phyloP scores from a whole-genome alignment of 106 monocot species.

The Phalaenopsis aphrodite region DNA sequence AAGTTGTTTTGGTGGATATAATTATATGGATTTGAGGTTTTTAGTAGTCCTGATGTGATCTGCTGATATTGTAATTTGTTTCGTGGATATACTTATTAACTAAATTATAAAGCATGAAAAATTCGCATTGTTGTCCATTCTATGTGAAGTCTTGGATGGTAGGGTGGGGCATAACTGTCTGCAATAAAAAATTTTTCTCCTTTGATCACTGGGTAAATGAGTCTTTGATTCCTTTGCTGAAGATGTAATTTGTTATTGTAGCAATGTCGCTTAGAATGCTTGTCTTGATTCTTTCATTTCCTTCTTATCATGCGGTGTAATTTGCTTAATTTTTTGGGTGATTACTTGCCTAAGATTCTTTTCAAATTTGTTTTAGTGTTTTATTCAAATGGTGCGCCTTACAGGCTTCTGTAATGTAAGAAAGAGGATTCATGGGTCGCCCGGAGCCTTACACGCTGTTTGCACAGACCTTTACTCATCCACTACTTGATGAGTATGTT shows the following conservation, averaged over 20 bases:
- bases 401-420: background rate
- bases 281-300: background rate
- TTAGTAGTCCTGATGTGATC: background rate
- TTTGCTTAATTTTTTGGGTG: background rate
- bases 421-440: conserved; percentile 51
- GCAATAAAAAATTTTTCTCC: background rate
- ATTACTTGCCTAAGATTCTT: background rate
- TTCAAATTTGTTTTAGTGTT: background rate
- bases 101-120: background rate
- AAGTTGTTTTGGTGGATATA: background rate
- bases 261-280: background rate
- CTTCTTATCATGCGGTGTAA: background rate
- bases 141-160: background rate
- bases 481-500: conserved; percentile 86
- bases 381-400: background rate
- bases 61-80: background rate
- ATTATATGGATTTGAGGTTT: background rate
- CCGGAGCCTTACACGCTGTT: conserved; percentile 85
- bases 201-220: background rate
- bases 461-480: conserved; percentile 76
- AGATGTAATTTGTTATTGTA: background rate
- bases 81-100: background rate
- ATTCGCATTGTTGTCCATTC: background rate
- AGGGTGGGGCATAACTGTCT: background rate
- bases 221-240: background rate